Conservation (phyloP, 1,139 yeast genomes). For the Hanseniaspora gamundiae region DNA sequence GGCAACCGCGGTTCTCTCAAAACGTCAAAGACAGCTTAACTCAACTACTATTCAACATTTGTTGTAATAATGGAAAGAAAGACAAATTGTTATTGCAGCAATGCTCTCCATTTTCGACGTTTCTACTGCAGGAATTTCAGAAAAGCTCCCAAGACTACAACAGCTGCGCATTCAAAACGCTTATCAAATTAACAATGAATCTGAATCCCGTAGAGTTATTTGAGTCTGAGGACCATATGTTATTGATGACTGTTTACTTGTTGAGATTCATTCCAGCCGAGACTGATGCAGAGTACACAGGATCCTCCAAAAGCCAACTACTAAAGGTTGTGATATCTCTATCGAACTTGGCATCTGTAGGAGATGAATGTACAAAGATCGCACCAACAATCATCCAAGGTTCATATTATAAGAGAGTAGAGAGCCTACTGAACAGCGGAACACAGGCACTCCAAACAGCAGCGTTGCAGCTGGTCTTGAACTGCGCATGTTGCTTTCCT, state of each 20-base stretch:
- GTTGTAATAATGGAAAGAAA: background rate
- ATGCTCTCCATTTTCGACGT: background rate
- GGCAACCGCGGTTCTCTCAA: background rate
- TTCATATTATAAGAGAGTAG: conserved; percentile 29
- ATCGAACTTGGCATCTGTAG: conserved; percentile 35
- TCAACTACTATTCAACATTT: background rate
- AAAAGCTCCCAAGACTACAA: background rate
- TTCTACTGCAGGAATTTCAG: background rate
- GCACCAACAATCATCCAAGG: background rate
- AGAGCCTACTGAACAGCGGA: conserved; percentile 25
- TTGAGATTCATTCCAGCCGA: background rate
- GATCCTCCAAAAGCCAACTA: conserved; percentile 25
- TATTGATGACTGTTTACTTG: background rate
- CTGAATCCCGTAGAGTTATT: background rate
- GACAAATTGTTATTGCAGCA: background rate
- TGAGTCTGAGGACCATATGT: background rate
- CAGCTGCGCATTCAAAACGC: background rate
- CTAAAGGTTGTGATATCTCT: conserved; percentile 35
- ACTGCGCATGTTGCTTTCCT: conserved; percentile 22
- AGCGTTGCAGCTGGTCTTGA: conserved; percentile 19
- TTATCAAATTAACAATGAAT: background rate
- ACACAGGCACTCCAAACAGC: conserved; percentile 19
- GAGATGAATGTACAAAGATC: conserved; percentile 16
- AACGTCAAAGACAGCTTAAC: background rate
- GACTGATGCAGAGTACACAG: background rate